Base-by-base conservation (phyloP, 495 filamentous ascomycete genomes). In the Xylaria curta region DNA sequence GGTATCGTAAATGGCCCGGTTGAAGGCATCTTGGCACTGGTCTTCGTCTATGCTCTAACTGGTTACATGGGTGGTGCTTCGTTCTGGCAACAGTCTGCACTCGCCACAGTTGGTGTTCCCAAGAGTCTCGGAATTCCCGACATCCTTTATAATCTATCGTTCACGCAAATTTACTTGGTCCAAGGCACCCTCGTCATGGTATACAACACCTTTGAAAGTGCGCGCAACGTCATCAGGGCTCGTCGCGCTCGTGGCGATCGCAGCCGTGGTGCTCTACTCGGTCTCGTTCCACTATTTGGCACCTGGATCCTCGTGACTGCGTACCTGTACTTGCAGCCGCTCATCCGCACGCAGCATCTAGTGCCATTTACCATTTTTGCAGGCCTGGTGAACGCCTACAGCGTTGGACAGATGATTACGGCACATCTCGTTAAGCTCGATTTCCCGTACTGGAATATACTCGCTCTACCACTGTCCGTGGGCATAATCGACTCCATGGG, bases 1-100 rank as follows among this genome's bases (percentile, higher is more conserved):
- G 96, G 96, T 66, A 84, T 98, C 74, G 86, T 99, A 70, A 98
- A 95, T 73, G 96, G 96, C 0, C 96, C 96, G 7, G 96, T 99
- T 53, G 96, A 99, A 82, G 96, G 96, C 40, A 91, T 99, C 69
- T 84, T 98, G 54, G 94, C 93, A 53, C 85, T 98, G 5, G 92
- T 91, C 75, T 78, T 86, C 38, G 90, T 99, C 47, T 99, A 95
- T 80, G 90, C 88, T n/a, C 76, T 96, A 60, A 98, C 96, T 1
- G 94, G 92, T 21, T 87, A 90, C 77, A 88, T 91, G 77, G 96
- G 96, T 68, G 93, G 93, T 31, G 96, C 91, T 63, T 93, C 91
- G 78, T 97, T 97, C 85, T 99, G 96, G 96, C 91, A 95, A 76
- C 92, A 90, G 72, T 85, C 92, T 8, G 89, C 95, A 89, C 81